Conservation (phyloP, 139 green algal genomes). For the Microglena sp. region DNA sequence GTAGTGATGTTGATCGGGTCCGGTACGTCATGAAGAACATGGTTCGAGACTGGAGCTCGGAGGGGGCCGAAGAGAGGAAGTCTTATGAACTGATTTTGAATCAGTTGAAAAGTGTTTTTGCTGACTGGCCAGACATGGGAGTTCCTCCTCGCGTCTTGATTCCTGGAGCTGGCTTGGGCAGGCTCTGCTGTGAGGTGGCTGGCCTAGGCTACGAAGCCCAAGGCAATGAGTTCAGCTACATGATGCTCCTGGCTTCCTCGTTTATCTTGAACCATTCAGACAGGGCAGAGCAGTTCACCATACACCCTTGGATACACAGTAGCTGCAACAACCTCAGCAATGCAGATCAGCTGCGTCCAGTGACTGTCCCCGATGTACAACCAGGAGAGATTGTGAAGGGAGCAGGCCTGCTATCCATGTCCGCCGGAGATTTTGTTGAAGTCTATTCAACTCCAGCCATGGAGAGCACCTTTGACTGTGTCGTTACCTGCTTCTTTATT, state of each 20-base stretch:
- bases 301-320: constrained; percentile 23
- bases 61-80: constrained; percentile 64
- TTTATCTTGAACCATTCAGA: constrained; percentile 90
- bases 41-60: constrained; percentile 72
- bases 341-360: constrained; percentile 60
- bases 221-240: constrained; percentile 84
- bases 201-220: constrained; percentile 37
- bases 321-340: constrained; percentile 32
- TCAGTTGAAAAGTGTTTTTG: constrained; percentile 25
- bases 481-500: constrained; percentile 96
- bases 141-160: constrained; percentile 59
- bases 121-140: background rate
- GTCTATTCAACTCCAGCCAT: background rate
- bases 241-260: constrained; percentile 83
- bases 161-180: constrained; percentile 76
- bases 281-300: constrained; percentile 17
- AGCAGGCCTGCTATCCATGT: constrained; percentile 75
- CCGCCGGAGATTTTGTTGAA: constrained; percentile 91
- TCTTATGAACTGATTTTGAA: constrained; percentile 60
- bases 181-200: constrained; percentile 68
- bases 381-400: constrained; percentile 36
- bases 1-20: no score
- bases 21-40: constrained; percentile 90
- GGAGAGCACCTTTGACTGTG: constrained; percentile 65
- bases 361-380: constrained; percentile 62